phyloP scores from a whole-genome alignment of 2,329 filamentous ascomycete species.

The Claviceps paspali region DNA sequence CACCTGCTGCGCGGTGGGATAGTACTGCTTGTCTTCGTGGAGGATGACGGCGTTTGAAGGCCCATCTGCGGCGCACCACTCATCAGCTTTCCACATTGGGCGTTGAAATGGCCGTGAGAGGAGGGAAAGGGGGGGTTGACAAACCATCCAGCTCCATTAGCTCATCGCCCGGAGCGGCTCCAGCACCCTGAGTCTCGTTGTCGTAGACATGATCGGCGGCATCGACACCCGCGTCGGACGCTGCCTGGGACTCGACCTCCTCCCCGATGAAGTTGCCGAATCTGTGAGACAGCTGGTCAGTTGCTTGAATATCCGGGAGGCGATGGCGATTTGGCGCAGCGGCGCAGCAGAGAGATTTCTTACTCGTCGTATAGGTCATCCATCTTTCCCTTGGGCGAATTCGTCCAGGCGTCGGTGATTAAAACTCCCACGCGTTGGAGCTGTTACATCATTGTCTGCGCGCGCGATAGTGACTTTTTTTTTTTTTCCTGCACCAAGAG shows the following conservation, averaged over 20 bases:
- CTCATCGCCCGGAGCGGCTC: conserved; percentile 56
- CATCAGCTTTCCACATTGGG: background rate
- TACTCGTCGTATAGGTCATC: conserved; percentile 97
- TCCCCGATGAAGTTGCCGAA: conserved; percentile 99
- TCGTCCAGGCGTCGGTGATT: conserved; percentile 3
- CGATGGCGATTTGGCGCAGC: background rate
- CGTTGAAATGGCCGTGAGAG: no score
- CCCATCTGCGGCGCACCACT: conserved; percentile 37
- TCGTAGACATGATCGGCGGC: conserved; percentile 70
- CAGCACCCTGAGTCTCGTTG: conserved; percentile 52
- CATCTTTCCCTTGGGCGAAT: conserved; percentile 35
- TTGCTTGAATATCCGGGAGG: background rate
- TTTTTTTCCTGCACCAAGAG: conserved; percentile 10
- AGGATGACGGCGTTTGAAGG: conserved; percentile 94
- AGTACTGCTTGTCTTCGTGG: conserved; percentile 99
- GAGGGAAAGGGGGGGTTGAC: conserved; percentile 10
- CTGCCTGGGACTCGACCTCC: conserved; percentile 69
- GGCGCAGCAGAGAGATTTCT: conserved; percentile 8
- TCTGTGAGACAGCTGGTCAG: conserved; percentile 28
- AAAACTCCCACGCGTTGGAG: conserved; percentile 9
- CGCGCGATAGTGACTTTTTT: conserved; percentile 8
- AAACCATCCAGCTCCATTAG: conserved; percentile 84
- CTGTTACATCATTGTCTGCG: background rate
- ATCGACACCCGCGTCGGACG: conserved; percentile 62
- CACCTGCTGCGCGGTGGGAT: conserved; percentile 91